Evolutionary conservation across 805 yeast genomes (phyloP), one percentile per base, ranked within the genome.

Genomic region (Aciculoconidium aculeatum): DNA sequence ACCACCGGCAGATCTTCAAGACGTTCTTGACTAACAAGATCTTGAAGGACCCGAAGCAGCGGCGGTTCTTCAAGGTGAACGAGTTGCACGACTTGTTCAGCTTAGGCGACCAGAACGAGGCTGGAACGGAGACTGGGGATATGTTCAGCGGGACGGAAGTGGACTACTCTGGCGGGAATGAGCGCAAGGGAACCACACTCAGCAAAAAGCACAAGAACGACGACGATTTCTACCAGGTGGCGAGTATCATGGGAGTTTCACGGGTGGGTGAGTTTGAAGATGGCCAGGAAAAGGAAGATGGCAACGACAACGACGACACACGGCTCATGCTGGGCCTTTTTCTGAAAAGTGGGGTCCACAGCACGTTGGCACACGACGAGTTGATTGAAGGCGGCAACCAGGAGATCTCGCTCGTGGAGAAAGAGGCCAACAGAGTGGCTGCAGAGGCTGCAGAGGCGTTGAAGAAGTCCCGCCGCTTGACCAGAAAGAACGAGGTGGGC

Each of bases 1-100:
- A 92, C 45, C 97, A 92, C 46, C 72, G 98, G 12, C 98, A 92
- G 56, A 92, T 92, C 17, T 92, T 90, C 71, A 92, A 92, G 53
- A 96, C 94, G 39, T 81, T 90, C 42, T 57, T 92, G 39, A 84
- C 96, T 0, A 92, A 92, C 55, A 92, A 90, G 57, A 88, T 92
- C 38, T 61, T 92, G 45, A 88, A 86, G 42, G 98, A 92, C 51
- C 97, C 98, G 1, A 87, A 88, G 42, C 97, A 92, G 49, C 72
- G 88, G 36, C 60, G 97, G 34, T 88, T 90, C 45, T 92, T 92
- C 65, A 92, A 92, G 47, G 79, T 78, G 70, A 86, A 83, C 45
- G 97, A 92, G 45, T 59, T 92, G 25, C 92, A 88, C 42, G 96
- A 92, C 55, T 58, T 92, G 34, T 92, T 92, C 51, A 70, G 92